Evolutionary conservation across 2,329 filamentous ascomycete species (phyloP), one percentile per base, ranked within the genome.

Genomic region (Penicillium sp.): DNA sequence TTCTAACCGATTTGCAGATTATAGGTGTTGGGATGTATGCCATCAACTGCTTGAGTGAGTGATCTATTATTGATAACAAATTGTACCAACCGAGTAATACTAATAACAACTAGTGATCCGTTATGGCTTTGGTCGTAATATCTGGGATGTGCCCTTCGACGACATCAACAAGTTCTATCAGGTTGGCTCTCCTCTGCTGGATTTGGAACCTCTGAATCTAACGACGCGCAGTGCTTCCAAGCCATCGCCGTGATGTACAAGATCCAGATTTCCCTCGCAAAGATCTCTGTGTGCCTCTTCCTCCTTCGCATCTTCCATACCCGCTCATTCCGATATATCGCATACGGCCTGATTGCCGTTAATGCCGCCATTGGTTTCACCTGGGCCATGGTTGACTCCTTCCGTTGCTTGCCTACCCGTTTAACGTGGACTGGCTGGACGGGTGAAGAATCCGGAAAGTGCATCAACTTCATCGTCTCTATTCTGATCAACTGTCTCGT

Each of bases 221-320:
- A 62, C 37, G 18, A 49, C n/a, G 3, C 3, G 1, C 31, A 66
- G 63, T 31, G 33, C 37, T 67, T 67, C 37, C 57, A 65, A 55
- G 60, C 55, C 4, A 50, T 66, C 36, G 62, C 58, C 5, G 40
- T 63, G 11, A 60, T 62, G 44, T 67, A 67, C 50, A 67, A 67
- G n/a, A 55, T 62, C 4, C 59, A 62, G n/a, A 63, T 63, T 13
- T 63, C 61, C 5, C 56, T 63, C 10, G 59, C 56, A 18, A 63
- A 63, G 53, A 63, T 63, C 10, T 63, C 61, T 18, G 61, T 63
- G 1, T 65, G 63, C 24, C 61, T 68, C 1, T 68, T 68, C 47
- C 50, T 68, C 14, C 60, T 67, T 14, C 66, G 65, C 9, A 68
- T 68, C 33, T 68, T 68, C 54, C 60, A 66, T 36, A 50, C 60